These are phyloP conservation scores for Kewa caespitosa DNA, from an alignment of 179 eudicot species.

Conservation along the genomic window DNA sequence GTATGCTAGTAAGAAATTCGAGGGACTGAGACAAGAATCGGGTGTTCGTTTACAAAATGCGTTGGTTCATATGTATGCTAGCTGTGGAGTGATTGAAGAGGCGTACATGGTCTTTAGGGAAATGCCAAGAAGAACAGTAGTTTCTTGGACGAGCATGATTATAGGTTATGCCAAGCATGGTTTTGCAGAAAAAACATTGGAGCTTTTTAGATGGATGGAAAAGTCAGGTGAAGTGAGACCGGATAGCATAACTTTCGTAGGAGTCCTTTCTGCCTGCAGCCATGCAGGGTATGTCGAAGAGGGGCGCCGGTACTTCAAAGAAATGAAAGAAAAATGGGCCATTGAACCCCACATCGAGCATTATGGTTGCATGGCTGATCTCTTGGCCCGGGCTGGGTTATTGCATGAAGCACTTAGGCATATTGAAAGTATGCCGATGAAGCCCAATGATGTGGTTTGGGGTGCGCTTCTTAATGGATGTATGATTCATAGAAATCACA, in stretches of 20 bases:
- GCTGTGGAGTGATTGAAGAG: constrained; percentile 53
- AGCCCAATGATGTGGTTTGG: constrained; percentile 57
- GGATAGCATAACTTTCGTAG: constrained; percentile 50
- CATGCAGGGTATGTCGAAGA: constrained; percentile 51
- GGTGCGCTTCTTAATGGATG: constrained; percentile 65
- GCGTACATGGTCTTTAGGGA: constrained; percentile 43
- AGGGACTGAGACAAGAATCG: constrained; percentile 9
- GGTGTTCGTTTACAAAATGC: constrained; percentile 46
- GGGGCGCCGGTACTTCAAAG: constrained; percentile 37
- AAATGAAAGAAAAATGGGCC: constrained; percentile 43
- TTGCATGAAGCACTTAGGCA: constrained; percentile 48
- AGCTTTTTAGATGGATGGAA: constrained; percentile 42
- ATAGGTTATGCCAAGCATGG: constrained; percentile 59
- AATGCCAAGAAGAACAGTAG: constrained; percentile 40
- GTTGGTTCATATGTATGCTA: constrained; percentile 61
- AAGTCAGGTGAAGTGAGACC: constrained; percentile 33
- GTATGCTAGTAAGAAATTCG: constrained; percentile 20
- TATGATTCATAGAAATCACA: constrained; percentile 46
- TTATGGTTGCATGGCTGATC: constrained; percentile 63
- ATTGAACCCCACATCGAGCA: constrained; percentile 56
- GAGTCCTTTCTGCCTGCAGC: constrained; percentile 62
- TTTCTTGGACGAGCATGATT: constrained; percentile 71
- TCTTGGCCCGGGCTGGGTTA: constrained; percentile 57
- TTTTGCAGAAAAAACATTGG: constrained; percentile 45
- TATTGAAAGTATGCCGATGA: constrained; percentile 53